Percentiles rank a stretch among this genome's conserved stretches.
phyloP scores from a whole-genome alignment of 2,329 filamentous ascomycete species.

The Chalaropsis thielavioides region DNA sequence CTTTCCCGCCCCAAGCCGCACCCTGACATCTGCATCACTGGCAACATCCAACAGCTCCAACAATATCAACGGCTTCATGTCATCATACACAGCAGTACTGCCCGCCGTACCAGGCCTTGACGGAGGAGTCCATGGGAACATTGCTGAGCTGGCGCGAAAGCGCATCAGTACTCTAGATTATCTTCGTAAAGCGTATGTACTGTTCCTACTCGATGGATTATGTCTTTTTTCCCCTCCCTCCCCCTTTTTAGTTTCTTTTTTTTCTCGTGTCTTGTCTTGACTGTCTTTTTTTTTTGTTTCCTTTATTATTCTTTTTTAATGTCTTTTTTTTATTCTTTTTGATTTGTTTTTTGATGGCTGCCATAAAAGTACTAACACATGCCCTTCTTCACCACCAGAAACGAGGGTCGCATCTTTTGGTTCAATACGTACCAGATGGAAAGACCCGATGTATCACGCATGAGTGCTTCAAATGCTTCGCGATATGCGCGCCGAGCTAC shows the following conservation, averaged over 20 bases:
- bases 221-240: background rate
- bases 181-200: constrained; percentile 69
- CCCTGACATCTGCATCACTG: constrained; percentile 3
- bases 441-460: constrained; percentile 59
- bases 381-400: constrained; percentile 34
- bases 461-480: constrained; percentile 72
- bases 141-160: constrained; percentile 80
- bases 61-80: constrained; percentile 11
- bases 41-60: constrained; percentile 7
- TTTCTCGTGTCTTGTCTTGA: background rate
- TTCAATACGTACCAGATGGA: constrained; percentile 95
- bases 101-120: constrained; percentile 27
- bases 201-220: background rate
- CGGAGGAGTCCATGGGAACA: constrained; percentile 41
- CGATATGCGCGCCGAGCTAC: constrained; percentile 82
- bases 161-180: constrained; percentile 91
- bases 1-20: constrained; percentile 16
- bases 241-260: background rate
- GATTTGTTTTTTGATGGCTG: background rate
- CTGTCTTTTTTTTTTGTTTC: no score
- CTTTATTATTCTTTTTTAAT: background rate
- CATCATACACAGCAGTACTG: constrained; percentile 5
- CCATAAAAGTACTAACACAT: background rate
- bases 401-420: constrained; percentile 92
- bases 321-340: background rate